Evolutionary conservation across 345 rosid genomes (phyloP), one percentile per base, ranked within the genome.

Genomic region (Erysimum cheiranthoides): DNA sequence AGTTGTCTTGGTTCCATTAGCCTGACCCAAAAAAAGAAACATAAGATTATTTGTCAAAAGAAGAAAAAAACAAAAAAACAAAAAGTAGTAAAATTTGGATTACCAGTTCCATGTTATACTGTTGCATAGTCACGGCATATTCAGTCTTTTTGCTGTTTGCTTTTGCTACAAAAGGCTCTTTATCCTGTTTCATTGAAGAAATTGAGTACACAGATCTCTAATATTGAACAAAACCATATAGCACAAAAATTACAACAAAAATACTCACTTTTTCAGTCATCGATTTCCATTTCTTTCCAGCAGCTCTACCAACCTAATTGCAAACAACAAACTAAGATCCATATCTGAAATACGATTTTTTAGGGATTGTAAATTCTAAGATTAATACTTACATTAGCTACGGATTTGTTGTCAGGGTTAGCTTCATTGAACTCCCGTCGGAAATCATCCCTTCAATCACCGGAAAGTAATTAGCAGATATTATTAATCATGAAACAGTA

Each of bases 321-420:
- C 59, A 36, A 54, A 35, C 7, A 69, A n/a, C 5, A 31, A 25
- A 61, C 16, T 64, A 16, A 31, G 61, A 70, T 47, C 60, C 34
- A 62, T 42, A 70, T 21, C 25, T 21, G 25, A 21, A 21, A 21
- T 1, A 21, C 1, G 25, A 21, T 21, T 21, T 21, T 21, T 1
- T 1, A 21, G 25, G 25, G 25, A 21, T 17, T 38, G 17, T 52
- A 61, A 28, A 28, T 54, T 54, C 27, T 21, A 0, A 63, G 58
- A 61, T 52, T 10, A 35, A 0, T 2, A 79, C 84, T 81, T 74
- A 93, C 90, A 61, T 42, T 84, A 68, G 91, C 86, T 1, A 91
- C 97, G 25, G 97, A 91, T 82, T 85, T 93, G 82, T 91, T 91
- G 63, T 84, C 73, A 57, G 98, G 98, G 83, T 93, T 80, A 68